A percentile compares a stretch with the other conserved stretches of the same genome.
phyloP scores from a whole-genome alignment of 192 early-diverging fungal genomes.

The Podila clonocystis region DNA sequence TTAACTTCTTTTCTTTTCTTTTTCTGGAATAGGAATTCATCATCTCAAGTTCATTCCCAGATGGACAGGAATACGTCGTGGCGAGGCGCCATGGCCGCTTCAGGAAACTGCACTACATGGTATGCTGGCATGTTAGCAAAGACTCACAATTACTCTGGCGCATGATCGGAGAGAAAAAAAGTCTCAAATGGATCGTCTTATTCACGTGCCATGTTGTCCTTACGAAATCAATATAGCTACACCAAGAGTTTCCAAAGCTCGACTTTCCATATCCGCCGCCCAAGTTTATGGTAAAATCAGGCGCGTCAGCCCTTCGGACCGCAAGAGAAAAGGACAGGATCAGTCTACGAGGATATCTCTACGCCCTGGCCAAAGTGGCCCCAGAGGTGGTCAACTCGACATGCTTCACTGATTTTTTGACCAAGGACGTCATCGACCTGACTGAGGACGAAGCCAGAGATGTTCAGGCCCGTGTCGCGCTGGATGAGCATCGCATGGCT shows the following conservation, averaged over 20 bases:
- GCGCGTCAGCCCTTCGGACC: slow-evolving; percentile 18
- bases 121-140: slow-evolving; percentile 13
- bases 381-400: slow-evolving; percentile 35
- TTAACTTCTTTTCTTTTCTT: slow-evolving; percentile 2
- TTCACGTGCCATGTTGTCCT: too few species aligned
- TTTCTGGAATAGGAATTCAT: slow-evolving; percentile 52
- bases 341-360: slow-evolving; percentile 55
- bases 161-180: too few species aligned
- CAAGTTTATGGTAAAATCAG: slow-evolving; percentile 40
- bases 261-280: slow-evolving; percentile 57
- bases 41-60: slow-evolving; percentile 32
- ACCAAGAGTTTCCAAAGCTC: slow-evolving; percentile 53
- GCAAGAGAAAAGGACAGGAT: slow-evolving; percentile 63
- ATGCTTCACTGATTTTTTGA: slow-evolving; percentile 53
- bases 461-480: slow-evolving; percentile 32
- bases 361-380: slow-evolving; percentile 36
- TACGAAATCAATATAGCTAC: slow-evolving; percentile 26
- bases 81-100: slow-evolving; percentile 60
- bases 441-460: slow-evolving; percentile 49
- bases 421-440: slow-evolving; percentile 43
- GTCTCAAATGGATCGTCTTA: too few species aligned
- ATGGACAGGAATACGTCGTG: slow-evolving; percentile 46
- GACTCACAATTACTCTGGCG: too few species aligned
- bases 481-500: slow-evolving; percentile 53
- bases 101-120: slow-evolving; percentile 51